Evolutionary conservation across 2,329 filamentous ascomycete genomes (phyloP).

Genomic region (Lizonia empirigonia): DNA sequence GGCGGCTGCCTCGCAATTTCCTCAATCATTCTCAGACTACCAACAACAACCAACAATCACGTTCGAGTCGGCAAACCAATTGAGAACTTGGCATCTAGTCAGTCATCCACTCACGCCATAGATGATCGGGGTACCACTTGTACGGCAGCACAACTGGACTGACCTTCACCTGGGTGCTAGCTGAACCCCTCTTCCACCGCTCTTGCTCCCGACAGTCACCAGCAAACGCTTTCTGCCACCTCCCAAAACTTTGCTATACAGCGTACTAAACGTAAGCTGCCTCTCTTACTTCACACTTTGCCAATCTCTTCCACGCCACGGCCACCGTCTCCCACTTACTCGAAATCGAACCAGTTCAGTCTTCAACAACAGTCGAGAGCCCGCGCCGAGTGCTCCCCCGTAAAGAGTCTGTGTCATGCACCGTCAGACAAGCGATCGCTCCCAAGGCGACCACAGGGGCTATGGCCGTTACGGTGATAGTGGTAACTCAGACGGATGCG

Average conservation of each 20-base stretch:
- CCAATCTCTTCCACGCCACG: conserved; percentile 6
- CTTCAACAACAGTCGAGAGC: neutral
- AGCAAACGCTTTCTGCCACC: neutral
- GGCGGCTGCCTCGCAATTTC: neutral
- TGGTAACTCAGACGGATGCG: conserved; percentile 16
- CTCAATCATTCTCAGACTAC: neutral
- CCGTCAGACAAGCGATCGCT: neutral
- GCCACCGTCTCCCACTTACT: neutral
- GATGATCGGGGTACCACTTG: neutral
- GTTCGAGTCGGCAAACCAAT: neutral
- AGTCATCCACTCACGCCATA: neutral
- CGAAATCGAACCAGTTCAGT: neutral
- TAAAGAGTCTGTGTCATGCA: conserved; percentile 15
- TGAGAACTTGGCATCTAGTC: neutral
- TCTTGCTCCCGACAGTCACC: conserved; percentile 15
- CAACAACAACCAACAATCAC: neutral
- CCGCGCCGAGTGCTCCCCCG: neutral
- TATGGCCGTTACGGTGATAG: conserved; percentile 1
- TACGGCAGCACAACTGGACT: neutral
- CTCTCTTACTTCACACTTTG: neutral
- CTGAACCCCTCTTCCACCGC: conserved; percentile 10
- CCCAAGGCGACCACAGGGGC: conserved; percentile 9
- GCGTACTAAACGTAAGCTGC: conserved; percentile 16
- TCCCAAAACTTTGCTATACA: neutral
- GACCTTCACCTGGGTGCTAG: conserved; percentile 1